Base-by-base conservation (phyloP, 176 grass and related monocot genomes). In the Thalia dealbata region DNA sequence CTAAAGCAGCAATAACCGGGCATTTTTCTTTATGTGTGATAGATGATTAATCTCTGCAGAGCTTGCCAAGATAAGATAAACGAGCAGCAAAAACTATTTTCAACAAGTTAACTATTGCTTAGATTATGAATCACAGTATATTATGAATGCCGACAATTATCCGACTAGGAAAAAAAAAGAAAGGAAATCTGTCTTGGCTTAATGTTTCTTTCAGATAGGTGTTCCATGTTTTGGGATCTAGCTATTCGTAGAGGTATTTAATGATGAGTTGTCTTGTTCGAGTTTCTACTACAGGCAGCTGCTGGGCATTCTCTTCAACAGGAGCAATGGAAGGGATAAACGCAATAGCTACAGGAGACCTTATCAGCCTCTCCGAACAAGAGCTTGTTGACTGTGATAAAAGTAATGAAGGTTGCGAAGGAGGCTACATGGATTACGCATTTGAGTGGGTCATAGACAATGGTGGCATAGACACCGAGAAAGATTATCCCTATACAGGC, bases 221-320 rank as follows among this genome's bases (percentile, higher is more conserved):
- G 42, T 44, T 44, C 42, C 9, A 3, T 44, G 42, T 44, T 4
- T 44, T 9, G 9, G n/a, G n/a, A n/a, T n/a, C n/a, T 44, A 44
- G 42, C 42, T 9, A 44, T 9, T 44, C 9, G 42, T 48, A 48
- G 24, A 60, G 12, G 29, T 38, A 38, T 38, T 38, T 38, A 1
- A 38, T 38, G 32, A 38, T 38, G 32, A 38, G 32, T 4, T 4
- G 35, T 18, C 27, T 24, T 60, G 6, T 8, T 48, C 11, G 45
- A 41, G n/a, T 32, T 55, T 50, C 14, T 71, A 15, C 51, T 28
- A 61, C 67, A 79, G 77, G 77, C 18, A 62, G 67, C 67, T 79
- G 77, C 77, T 79, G 77, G 77, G 67, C 77, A 71, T 79, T 79
- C 67, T 79, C 77, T 48, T 79, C 77, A 16, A 79, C 77, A 29